These are phyloP conservation scores for Mrakia frigida DNA, from an alignment of 768 basidiomycete genomes.

Conservation along the genomic window DNA sequence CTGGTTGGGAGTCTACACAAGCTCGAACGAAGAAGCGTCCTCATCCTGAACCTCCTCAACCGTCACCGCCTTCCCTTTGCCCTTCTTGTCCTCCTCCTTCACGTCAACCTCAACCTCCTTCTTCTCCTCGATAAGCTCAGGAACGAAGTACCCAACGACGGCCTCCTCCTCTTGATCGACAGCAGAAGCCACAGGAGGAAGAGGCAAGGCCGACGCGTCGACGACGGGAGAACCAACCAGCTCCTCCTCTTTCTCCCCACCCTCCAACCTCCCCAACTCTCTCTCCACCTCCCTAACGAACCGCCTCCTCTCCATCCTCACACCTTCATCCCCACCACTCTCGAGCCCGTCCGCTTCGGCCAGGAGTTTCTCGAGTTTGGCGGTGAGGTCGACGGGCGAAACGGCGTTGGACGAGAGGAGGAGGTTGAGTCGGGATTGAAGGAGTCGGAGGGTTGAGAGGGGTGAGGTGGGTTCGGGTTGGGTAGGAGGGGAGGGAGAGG, in stretches of 20 bases:
- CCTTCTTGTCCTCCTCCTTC: neutral
- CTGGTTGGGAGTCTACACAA: neutral
- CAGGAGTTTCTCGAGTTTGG: slow-evolving; percentile 3
- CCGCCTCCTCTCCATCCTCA: neutral
- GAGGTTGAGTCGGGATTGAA: slow-evolving; percentile 14
- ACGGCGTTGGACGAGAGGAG: slow-evolving; percentile 7
- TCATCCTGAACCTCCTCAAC: slow-evolving; percentile 1
- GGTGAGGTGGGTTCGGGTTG: too few relatives aligned
- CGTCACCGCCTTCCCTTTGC: neutral
- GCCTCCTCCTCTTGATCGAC: neutral
- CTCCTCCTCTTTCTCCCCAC: neutral
- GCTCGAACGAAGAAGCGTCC: neutral
- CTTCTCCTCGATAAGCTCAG: neutral
- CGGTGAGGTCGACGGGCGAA: neutral
- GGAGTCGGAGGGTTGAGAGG: slow-evolving; percentile 9
- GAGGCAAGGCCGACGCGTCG: neutral
- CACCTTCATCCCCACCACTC: neutral
- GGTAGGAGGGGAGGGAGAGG: neutral
- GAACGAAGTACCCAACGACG: neutral
- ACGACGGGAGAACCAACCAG: neutral
- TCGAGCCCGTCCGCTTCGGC: neutral
- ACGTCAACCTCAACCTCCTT: neutral
- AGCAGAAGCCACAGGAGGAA: too few relatives aligned
- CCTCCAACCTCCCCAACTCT: too few relatives aligned
- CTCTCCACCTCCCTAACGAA: neutral